These are phyloP conservation scores for Rhynchospora breviuscula DNA, from an alignment of 176 grass and related monocot species.

Conservation along the genomic window DNA sequence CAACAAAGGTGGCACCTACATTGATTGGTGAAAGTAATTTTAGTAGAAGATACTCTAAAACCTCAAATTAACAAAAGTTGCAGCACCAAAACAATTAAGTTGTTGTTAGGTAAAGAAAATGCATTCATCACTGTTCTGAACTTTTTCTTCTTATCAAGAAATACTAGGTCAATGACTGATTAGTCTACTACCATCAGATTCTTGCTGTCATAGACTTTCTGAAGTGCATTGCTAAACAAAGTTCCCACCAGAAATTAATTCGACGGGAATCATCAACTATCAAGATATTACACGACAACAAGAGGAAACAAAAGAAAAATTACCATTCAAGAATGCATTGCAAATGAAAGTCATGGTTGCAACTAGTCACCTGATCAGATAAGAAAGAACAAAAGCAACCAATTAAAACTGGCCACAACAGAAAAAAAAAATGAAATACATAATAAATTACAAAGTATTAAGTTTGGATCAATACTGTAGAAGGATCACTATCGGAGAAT, in stretches of 20 bases:
- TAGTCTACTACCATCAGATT: not conserved
- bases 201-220: not conserved
- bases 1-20: not conserved
- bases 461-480: constrained; percentile 42
- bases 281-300: constrained; percentile 20
- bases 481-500: constrained; percentile 80
- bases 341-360: constrained; percentile 96
- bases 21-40: constrained; percentile 5
- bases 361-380: constrained; percentile 65
- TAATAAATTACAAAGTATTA: constrained; percentile 9
- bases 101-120: constrained; percentile 9
- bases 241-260: not conserved
- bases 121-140: not conserved
- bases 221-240: constrained; percentile 17
- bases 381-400: constrained; percentile 31
- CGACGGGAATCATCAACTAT: not conserved
- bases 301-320: not conserved
- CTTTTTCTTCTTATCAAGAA: not conserved
- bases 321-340: constrained; percentile 99
- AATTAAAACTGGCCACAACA: not conserved
- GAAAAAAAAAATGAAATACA: constrained; percentile 11
- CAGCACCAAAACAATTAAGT: not conserved
- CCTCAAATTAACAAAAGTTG: not conserved
- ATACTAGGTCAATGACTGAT: not conserved
- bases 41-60: not conserved